Base-by-base conservation (phyloP, 169 alveolate species). In the Plasmodium falciparum region DNA sequence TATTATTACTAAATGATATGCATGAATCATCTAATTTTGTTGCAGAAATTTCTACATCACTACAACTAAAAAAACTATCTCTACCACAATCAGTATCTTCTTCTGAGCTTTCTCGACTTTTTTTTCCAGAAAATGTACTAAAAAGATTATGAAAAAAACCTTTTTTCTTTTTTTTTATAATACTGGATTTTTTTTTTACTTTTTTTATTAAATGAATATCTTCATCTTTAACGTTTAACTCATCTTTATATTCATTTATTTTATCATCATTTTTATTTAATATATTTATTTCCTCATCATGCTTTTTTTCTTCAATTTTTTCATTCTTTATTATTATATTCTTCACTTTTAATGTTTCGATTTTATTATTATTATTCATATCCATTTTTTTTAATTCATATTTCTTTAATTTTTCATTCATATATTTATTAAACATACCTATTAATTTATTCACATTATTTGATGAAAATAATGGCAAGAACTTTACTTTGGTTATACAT, bases 41-140 rank as follows among this genome's bases (percentile, higher is more conserved):
- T 20, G 89, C 52, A 20, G 85, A 69, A 52, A 69, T 50, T 1
- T 70, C 83, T 5, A 56, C 29, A 22, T 83, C 91, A 83, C 91
- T 83, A 63, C 39, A 39, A 33, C 91, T 83, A 72, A 83, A 83
- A 61, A 83, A 83, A 49, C 91, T 83, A 62, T 83, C 91, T 20
- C 47, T 70, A 26, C 74, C 80, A 58, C 91, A 69, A 29, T 83
- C 91, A 7, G 74, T 58, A 17, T 83, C 83, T 33, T 69, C 91
- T 12, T 69, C 83, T 11, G 91, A 83, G 20, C 74, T 69, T 67
- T 83, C 91, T 22, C 43, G 47, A 29, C 52, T 52, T 49, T 54
- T 22, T 12, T 24, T 39, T 17, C 65, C 17, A 17, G 83, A 67
- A 83, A 83, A 20, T 3, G 69, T 54, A 29, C 47, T 39, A 45